These are phyloP conservation scores for Psilocybe azurescens DNA, from an alignment of 768 basidiomycete genomes.

Conservation along the genomic window DNA sequence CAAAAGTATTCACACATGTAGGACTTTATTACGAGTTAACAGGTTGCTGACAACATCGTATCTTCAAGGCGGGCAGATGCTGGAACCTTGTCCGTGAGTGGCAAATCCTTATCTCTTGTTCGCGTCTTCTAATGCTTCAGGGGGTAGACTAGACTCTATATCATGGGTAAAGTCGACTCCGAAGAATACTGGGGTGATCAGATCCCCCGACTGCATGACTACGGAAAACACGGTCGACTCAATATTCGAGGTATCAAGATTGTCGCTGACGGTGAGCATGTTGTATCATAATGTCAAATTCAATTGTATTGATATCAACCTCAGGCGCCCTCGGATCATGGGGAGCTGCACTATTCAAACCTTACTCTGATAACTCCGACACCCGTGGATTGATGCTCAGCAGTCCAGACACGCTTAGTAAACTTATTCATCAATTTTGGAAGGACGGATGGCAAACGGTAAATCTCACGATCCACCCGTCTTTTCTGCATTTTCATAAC, in stretches of 20 bases:
- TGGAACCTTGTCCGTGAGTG: slow-evolving; percentile 68
- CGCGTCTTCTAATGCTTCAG: not conserved
- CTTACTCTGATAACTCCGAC: slow-evolving; percentile 82
- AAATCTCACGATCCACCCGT: slow-evolving; percentile 26
- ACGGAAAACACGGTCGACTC: slow-evolving; percentile 58
- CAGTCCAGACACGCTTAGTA: slow-evolving; percentile 54
- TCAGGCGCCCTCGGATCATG: slow-evolving; percentile 88
- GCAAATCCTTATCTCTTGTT: not conserved
- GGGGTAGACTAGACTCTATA: slow-evolving; percentile 59
- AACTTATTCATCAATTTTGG: slow-evolving; percentile 67
- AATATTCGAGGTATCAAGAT: slow-evolving; percentile 75
- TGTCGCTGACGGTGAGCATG: slow-evolving; percentile 68
- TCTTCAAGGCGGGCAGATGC: slow-evolving; percentile 67
- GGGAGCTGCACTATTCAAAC: slow-evolving; percentile 87
- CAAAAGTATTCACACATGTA: slow-evolving; percentile 51
- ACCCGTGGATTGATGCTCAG: slow-evolving; percentile 73
- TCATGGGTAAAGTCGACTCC: slow-evolving; percentile 59
- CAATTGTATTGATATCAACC: not conserved
- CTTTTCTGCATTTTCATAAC: too few species aligned
- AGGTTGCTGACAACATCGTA: slow-evolving; percentile 3
- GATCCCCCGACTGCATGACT: slow-evolving; percentile 61
- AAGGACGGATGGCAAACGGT: slow-evolving; percentile 86
- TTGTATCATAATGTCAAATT: not conserved
- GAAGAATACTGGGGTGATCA: slow-evolving; percentile 71
- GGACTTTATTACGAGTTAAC: not conserved